Conservation (phyloP, 2,329 filamentous ascomycete genomes). For the Colletotrichum falcatum region DNA sequence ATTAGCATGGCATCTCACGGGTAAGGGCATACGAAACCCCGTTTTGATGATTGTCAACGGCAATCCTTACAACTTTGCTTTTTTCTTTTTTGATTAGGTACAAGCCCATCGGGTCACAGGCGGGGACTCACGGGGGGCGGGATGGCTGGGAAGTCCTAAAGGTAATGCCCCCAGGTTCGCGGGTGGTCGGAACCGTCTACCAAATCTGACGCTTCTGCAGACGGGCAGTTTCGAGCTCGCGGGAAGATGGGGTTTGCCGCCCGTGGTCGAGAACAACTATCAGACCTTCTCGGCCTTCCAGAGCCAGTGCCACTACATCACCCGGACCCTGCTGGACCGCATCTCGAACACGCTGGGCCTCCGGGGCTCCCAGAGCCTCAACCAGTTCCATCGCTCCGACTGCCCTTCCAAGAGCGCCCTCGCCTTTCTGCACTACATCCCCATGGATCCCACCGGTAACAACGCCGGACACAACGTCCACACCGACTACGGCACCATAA, state of each 20-base stretch:
- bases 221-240: conserved; percentile 1
- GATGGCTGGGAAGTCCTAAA: conserved; percentile 6
- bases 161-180: background rate
- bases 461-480: background rate
- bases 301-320: conserved; percentile 14
- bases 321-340: background rate
- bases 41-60: rapidly evolving
- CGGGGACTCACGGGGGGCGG: background rate
- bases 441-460: background rate
- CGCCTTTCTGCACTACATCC: conserved; percentile 5
- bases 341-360: background rate
- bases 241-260: background rate
- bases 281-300: background rate
- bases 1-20: conserved; percentile 10
- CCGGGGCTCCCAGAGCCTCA: background rate
- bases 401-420: conserved; percentile 6
- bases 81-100: too few relatives aligned
- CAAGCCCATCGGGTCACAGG: conserved; percentile 7
- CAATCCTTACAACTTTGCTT: background rate
- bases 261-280: conserved; percentile 3
- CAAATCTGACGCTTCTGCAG: background rate
- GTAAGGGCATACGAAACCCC: background rate
- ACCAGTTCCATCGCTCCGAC: background rate
- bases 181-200: background rate
- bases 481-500: background rate